These are phyloP conservation scores for Aureobasidium sp. DNA, from an alignment of 2,329 filamentous ascomycete species.

Conservation along the genomic window DNA sequence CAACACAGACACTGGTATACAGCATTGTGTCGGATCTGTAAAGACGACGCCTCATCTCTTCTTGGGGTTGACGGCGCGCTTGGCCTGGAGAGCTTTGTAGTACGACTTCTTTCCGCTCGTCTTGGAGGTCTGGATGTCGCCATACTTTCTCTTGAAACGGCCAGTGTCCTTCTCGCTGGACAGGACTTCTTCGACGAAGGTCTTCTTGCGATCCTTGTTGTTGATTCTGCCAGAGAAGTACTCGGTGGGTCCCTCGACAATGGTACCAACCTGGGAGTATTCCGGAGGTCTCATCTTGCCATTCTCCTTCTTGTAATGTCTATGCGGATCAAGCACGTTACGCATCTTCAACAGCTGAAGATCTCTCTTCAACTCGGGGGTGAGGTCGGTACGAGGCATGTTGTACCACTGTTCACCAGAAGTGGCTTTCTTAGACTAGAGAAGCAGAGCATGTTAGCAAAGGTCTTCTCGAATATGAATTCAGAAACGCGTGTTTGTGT, in stretches of 20 bases:
- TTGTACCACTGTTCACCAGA: slow-evolving; percentile 83
- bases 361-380: slow-evolving; percentile 79
- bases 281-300: slow-evolving; percentile 65
- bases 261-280: slow-evolving; percentile 81
- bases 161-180: slow-evolving; percentile 56
- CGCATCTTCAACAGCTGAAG: slow-evolving; percentile 86
- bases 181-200: slow-evolving; percentile 78
- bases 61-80: slow-evolving; percentile 39
- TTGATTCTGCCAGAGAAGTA: slow-evolving; percentile 74
- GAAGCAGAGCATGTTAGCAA: slow-evolving; percentile 24
- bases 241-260: slow-evolving; percentile 83
- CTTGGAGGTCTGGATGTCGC: slow-evolving; percentile 74
- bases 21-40: slow-evolving; percentile 19
- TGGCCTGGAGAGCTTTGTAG: slow-evolving; percentile 71
- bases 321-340: slow-evolving; percentile 78
- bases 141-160: slow-evolving; percentile 82
- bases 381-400: slow-evolving; percentile 75
- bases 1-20: slow-evolving; percentile 17
- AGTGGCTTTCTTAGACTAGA: slow-evolving; percentile 53
- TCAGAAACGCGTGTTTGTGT: slow-evolving; percentile 17
- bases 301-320: slow-evolving; percentile 82
- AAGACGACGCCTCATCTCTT: slow-evolving; percentile 21
- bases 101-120: slow-evolving; percentile 81
- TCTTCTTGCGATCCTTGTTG: slow-evolving; percentile 82
- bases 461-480: slow-evolving; percentile 13